Evolutionary conservation across 2,329 filamentous ascomycete genomes (phyloP), one percentile per base, ranked within the genome.

Genomic region (Trichoderma koningii): DNA sequence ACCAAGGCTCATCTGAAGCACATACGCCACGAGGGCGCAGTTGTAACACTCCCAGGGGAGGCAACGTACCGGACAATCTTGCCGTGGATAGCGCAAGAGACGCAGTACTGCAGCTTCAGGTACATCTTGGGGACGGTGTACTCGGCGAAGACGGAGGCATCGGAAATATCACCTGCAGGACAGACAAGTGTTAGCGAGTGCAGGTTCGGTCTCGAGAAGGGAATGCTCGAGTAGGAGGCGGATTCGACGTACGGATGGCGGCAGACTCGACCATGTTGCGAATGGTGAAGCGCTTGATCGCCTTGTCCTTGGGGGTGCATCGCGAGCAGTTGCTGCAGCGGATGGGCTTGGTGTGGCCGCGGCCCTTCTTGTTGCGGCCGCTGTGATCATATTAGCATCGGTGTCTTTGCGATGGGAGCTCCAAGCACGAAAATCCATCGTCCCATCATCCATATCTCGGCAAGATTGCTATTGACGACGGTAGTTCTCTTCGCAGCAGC

Each of bases 81-180:
- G 88, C 95, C 95, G 88, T 99, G 95, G 75, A 99, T 99, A 79
- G 95, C 95, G 85, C 95, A 99, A 83, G 94, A 98, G 80, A 99
- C 95, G 83, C 95, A 99, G 92, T 99, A 99, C 87, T 99, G 95
- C 82, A 99, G 90, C 91, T 99, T 99, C 85, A 99, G 87, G 92
- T 99, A 99, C 96, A 99, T 99, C 92, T 99, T 99, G 85, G 95
- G 95, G 79, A 99, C 94, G 76, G 93, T 93, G 88, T 99, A 99
- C 87, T 99, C 95, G 78, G 91, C 83, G 85, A 98, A 99, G 83
- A 99, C 95, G 78, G 95, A 98, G 79, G 96, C 95, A 82, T 99
- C 95, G 74, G 93, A 97, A 86, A 99, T 99, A 92, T 99, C 95
- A 93, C 95, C 95, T 98, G 21, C 2, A 47, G 17, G 45, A 42